phyloP scores from a whole-genome alignment of 2,329 filamentous ascomycete genomes.

The Nemania diffusa region DNA sequence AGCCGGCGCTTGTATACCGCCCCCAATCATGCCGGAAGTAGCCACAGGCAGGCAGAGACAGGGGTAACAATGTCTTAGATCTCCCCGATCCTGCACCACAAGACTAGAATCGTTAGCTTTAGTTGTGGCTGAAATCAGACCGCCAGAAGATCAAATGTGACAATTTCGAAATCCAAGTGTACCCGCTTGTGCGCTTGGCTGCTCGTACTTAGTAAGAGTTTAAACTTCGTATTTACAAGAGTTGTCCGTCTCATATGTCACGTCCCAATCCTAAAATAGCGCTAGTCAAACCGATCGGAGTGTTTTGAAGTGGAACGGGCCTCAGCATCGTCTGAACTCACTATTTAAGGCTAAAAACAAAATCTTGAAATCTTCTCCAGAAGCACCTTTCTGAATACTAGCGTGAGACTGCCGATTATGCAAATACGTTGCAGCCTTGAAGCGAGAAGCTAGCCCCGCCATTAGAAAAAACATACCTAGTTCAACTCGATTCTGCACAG shows the following conservation, averaged over 20 bases:
- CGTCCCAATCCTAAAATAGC: not conserved
- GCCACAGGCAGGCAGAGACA: not conserved
- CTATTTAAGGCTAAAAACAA: not conserved
- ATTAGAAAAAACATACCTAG: not conserved
- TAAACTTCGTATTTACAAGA: too few relatives aligned
- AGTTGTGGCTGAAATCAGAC: not conserved
- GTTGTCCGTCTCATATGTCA: not conserved
- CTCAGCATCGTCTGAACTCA: not conserved
- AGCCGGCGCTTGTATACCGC: too few relatives aligned
- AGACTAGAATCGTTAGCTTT: not conserved
- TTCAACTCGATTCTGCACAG: not conserved
- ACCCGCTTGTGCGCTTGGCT: not conserved
- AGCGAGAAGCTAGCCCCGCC: not conserved
- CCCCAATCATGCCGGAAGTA: not conserved
- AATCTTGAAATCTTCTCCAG: not conserved
- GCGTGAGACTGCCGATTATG: not conserved
- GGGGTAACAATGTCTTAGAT: conserved; percentile 17
- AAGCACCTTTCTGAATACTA: not conserved
- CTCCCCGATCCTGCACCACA: conserved; percentile 9
- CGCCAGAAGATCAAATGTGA: not conserved
- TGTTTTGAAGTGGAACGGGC: conserved; percentile 1
- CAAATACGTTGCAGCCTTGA: not conserved
- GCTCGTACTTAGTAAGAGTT: too few relatives aligned
- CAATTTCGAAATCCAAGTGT: not conserved
- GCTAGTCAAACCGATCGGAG: not conserved